A percentile compares a stretch with the other conserved stretches of the same genome.
Evolutionary conservation across 441 rosid genomes (phyloP).

Genomic region (Croton laevigatus): DNA sequence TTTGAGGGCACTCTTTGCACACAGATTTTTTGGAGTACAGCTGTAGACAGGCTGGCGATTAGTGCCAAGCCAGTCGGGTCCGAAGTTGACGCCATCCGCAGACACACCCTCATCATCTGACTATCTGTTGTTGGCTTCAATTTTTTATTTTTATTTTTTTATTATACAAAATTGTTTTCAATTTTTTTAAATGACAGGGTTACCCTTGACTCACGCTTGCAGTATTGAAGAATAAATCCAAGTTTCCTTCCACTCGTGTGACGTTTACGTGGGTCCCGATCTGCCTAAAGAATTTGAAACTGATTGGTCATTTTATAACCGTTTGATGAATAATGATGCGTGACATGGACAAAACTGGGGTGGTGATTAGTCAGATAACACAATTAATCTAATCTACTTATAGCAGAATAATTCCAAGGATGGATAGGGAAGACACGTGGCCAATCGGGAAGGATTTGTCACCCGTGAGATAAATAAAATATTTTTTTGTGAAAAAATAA

Average conservation of each 20-base stretch:
- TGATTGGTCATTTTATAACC: not conserved
- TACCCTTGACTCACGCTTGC: not conserved
- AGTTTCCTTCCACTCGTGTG: not conserved
- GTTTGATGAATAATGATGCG: not conserved
- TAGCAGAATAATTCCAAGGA: too few species aligned
- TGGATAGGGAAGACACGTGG: constrained; percentile 7
- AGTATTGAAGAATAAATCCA: not conserved
- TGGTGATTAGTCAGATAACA: not conserved
- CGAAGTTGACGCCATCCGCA: constrained; percentile 29
- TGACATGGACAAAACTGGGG: not conserved
- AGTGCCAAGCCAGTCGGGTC: constrained; percentile 41
- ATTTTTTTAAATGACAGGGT: not conserved
- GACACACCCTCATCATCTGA: constrained; percentile 22
- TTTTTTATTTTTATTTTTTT: not conserved
- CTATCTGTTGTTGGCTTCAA: not conserved
- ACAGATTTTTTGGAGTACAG: constrained; percentile 41
- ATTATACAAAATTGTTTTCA: not conserved
- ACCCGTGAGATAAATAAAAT: constrained; percentile 2
- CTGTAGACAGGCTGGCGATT: constrained; percentile 53
- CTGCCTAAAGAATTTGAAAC: too few species aligned
- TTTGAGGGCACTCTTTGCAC: constrained; percentile 15
- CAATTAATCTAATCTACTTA: too few species aligned
- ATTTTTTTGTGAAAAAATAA: not conserved
- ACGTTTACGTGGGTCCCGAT: too few species aligned
- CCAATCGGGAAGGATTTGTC: not conserved